These are phyloP conservation scores for Filosporella fistucella DNA, from an alignment of 495 filamentous ascomycete genomes.

Conservation along the genomic window DNA sequence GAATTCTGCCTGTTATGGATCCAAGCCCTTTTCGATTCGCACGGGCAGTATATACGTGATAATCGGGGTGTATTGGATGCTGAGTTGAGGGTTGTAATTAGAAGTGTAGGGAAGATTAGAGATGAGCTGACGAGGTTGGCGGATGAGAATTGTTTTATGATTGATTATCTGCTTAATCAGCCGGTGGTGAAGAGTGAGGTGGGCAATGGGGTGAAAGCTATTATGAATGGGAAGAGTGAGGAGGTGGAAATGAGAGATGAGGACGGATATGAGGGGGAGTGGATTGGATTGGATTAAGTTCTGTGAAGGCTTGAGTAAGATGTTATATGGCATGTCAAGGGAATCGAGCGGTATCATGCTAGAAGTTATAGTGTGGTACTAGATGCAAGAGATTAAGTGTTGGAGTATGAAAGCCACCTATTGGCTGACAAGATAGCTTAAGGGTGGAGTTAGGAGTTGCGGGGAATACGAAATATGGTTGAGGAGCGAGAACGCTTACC, in stretches of 20 bases:
- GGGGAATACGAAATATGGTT: too few relatives aligned
- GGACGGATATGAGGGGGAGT: conserved; percentile 37
- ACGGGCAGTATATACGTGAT: conserved; percentile 79
- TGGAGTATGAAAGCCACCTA: too few relatives aligned
- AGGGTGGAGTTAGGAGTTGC: too few relatives aligned
- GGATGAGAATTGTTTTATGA: conserved; percentile 79
- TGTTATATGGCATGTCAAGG: too few relatives aligned
- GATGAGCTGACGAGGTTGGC: conserved; percentile 68
- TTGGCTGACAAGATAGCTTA: too few relatives aligned
- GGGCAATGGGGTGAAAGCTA: conserved; percentile 10
- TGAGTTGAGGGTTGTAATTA: conserved; percentile 74
- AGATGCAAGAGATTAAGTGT: too few relatives aligned
- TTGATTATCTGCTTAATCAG: conserved; percentile 65
- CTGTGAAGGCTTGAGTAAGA: too few relatives aligned
- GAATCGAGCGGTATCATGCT: too few relatives aligned
- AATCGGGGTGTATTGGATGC: conserved; percentile 69
- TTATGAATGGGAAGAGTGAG: conserved; percentile 12
- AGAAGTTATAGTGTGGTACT: too few relatives aligned
- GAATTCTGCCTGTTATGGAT: conserved; percentile 95
- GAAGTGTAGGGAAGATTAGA: conserved; percentile 71
- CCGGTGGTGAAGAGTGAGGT: conserved; percentile 21
- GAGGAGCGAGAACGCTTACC: too few relatives aligned
- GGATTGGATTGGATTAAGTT: conserved; percentile 52
- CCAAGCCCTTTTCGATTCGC: conserved; percentile 72
- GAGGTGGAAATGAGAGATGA: conserved; percentile 21